A percentile compares a stretch with the other conserved stretches of the same genome.
Conservation (phyloP, 2,329 filamentous ascomycete genomes). For the Aureobasidium sp. region DNA sequence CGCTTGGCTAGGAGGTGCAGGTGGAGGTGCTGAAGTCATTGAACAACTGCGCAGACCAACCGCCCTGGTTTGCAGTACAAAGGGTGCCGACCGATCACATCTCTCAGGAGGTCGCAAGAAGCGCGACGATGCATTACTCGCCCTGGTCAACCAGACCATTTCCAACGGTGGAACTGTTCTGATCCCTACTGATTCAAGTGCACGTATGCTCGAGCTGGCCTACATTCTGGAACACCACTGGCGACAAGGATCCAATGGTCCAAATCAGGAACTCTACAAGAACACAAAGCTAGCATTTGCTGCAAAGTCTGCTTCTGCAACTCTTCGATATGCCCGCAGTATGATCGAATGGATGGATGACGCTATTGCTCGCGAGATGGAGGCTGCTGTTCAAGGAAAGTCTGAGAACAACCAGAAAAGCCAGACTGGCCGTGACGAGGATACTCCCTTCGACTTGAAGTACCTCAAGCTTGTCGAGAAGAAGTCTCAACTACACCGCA, state of each 20-base stretch:
- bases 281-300: slow-evolving; percentile 65
- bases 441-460: slow-evolving; percentile 82
- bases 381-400: slow-evolving; percentile 33
- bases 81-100: slow-evolving; percentile 64
- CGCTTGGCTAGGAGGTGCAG: slow-evolving; percentile 81
- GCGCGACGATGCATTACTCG: slow-evolving; percentile 76
- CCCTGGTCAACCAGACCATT: slow-evolving; percentile 71
- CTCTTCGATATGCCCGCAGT: slow-evolving; percentile 82
- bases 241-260: slow-evolving; percentile 44
- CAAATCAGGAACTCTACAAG: slow-evolving; percentile 37
- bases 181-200: slow-evolving; percentile 90
- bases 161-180: slow-evolving; percentile 83
- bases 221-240: slow-evolving; percentile 91
- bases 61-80: slow-evolving; percentile 84
- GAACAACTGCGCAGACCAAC: slow-evolving; percentile 91
- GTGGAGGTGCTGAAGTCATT: slow-evolving; percentile 80
- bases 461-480: slow-evolving; percentile 77
- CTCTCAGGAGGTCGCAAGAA: slow-evolving; percentile 54
- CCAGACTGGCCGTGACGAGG: slow-evolving; percentile 29
- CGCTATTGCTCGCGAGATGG: slow-evolving; percentile 70
- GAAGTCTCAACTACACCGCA: slow-evolving; percentile 66
- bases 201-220: slow-evolving; percentile 80
- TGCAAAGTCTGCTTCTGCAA: slow-evolving; percentile 76
- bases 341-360: slow-evolving; percentile 99
- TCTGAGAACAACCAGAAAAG: slow-evolving; percentile 21